Conservation (phyloP, 345 rosid species). For the Ricinus communis region DNA sequence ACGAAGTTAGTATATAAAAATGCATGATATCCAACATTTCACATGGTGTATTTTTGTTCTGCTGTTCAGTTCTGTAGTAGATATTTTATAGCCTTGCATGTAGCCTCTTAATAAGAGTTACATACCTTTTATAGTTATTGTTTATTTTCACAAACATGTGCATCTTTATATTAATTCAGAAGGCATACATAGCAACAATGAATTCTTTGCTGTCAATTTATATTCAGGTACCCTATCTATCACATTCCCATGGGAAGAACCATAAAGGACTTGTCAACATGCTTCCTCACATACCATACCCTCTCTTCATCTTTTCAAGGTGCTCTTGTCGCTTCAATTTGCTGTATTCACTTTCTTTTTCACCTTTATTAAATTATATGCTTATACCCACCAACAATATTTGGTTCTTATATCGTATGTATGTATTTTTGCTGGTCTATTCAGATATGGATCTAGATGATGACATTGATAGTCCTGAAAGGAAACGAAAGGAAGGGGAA, state of each 20-base stretch:
- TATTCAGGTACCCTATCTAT: conserved; percentile 84
- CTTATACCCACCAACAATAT: neutral
- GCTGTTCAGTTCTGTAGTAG: neutral
- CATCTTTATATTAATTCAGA: neutral
- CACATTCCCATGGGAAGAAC: conserved; percentile 99
- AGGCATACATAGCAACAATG: neutral
- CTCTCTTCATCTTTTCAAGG: conserved; percentile 97
- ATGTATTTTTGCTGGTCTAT: neutral
- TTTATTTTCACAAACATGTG: neutral
- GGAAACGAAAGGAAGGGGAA: conserved; percentile 67
- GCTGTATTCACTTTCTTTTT: neutral
- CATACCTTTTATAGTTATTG: neutral
- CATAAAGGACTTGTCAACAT: conserved; percentile 91
- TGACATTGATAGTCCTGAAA: conserved; percentile 41
- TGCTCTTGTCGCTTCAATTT: conserved; percentile 17
- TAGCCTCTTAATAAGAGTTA: neutral
- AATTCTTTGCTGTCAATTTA: neutral
- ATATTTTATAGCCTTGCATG: neutral
- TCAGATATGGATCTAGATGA: conserved; percentile 78
- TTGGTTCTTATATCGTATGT: neutral
- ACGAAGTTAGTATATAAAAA: neutral
- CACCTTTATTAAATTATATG: neutral
- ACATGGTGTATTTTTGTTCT: neutral
- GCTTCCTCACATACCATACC: conserved; percentile 96
- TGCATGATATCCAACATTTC: conserved; percentile 5